Evolutionary conservation across 768 basidiomycete species (phyloP), one percentile per base, ranked within the genome.

Genomic region (Russula dissimulans): DNA sequence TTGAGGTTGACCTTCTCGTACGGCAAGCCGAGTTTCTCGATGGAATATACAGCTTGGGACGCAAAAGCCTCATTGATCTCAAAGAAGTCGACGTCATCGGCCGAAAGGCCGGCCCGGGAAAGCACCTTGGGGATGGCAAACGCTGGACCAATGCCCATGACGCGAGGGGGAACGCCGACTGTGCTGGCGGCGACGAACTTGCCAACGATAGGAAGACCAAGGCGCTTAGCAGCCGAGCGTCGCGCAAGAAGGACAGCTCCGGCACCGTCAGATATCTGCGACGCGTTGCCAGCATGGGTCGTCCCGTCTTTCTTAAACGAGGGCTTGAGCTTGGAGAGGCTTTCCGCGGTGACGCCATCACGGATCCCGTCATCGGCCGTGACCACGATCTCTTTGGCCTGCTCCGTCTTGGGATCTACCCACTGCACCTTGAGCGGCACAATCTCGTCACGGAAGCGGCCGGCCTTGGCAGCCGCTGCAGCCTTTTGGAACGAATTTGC

Each of bases 1-100:
- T 86, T 80, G 39, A 87, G 71, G 76, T 95, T 95, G 50, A 95
- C 91, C 73, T 91, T 94, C 67, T 83, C 80, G 61, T 77, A 80
- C 3, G 84, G 80, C 63, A 94, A 81, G 26, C 82, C 82, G 55
- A 95, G 72, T 65, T 82, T 79, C 65, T 89, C 73, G 32, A 93
- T 71, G 48, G 76, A 80, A 74, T 86, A 91, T 46, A 94, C 75
- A 3, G 90, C 91, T 71, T 89, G 87, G 34, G 81, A 83, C 32
- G 92, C 91, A 69, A 93, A 94, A 34, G 92, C 91, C 72, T 93
- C 91, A 70, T 94, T 94, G 73, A 92, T 91, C 75, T 94, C 90
- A 74, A 77, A 95, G 69, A 95, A 90, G 74, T 95, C 92, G 65
- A 95, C 76, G 67, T 95, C 93, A 48, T 81, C 74, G 60, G 77